These are phyloP conservation scores for Zymoseptoria brevis DNA, from an alignment of 2,329 filamentous ascomycete species.

Conservation along the genomic window DNA sequence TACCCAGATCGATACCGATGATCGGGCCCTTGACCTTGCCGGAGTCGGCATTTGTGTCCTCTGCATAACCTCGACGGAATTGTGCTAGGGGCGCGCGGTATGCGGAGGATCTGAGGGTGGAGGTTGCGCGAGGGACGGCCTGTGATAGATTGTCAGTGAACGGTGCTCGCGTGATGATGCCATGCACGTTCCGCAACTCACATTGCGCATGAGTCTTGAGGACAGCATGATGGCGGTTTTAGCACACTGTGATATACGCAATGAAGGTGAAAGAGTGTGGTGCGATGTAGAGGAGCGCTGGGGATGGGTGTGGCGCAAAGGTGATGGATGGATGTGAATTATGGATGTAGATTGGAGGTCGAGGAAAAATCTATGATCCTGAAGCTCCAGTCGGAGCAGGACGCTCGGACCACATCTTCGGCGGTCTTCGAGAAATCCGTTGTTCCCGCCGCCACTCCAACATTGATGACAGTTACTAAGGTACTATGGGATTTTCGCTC, in stretches of 20 bases:
- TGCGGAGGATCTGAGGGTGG: slow-evolving; percentile 30
- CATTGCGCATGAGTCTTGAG: slow-evolving; percentile 29
- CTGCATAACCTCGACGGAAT: slow-evolving; percentile 64
- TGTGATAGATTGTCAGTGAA: slow-evolving; percentile 17
- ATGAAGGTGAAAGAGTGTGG: slow-evolving; percentile 7
- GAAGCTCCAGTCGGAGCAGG: not conserved
- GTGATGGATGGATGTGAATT: not conserved
- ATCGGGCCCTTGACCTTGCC: slow-evolving; percentile 88
- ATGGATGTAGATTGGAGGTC: not conserved
- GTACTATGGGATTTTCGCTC: not conserved
- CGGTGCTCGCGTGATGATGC: slow-evolving; percentile 23
- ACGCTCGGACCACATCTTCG: not conserved
- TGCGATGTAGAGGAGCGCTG: slow-evolving; percentile 3
- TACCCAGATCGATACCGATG: slow-evolving; percentile 97
- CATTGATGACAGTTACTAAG: not conserved
- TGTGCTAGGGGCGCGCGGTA: slow-evolving; percentile 60
- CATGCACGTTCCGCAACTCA: slow-evolving; percentile 18
- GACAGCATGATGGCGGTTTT: slow-evolving; percentile 28
- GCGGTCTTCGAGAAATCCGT: not conserved
- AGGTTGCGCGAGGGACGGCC: slow-evolving; percentile 29
- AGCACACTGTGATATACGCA: slow-evolving; percentile 18
- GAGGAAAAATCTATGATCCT: not conserved
- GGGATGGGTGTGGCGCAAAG: slow-evolving; percentile 2
- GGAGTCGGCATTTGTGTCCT: slow-evolving; percentile 43
- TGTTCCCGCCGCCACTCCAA: not conserved